Base-by-base conservation (phyloP, 805 yeast genomes). In the Candida manassasensis region DNA sequence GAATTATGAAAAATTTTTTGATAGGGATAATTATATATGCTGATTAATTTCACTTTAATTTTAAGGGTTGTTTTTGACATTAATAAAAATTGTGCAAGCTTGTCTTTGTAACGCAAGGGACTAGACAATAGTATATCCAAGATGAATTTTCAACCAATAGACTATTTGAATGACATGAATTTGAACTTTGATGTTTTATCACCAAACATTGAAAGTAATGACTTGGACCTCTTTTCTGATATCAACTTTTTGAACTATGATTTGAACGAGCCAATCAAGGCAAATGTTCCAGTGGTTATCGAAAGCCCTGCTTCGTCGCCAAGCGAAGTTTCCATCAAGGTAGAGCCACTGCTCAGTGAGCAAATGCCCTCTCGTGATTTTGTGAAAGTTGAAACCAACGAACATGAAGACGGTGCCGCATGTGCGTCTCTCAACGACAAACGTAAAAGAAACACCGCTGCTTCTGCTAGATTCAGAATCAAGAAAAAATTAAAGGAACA, bases 401-500 rank as follows among this genome's bases (percentile, higher is more conserved):
- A 24, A 21, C 21, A 6, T 17, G 19, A 15, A 6, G 8, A 15
- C 6, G 6, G 17, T 6, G 7, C 7, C 15, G 5, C 34, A 18
- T 7, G 27, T 13, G 22, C 31, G 16, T 17, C 34, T 13, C 4
- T 36, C 16, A 26, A 70, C 29, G 93, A 84, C 51, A 90, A 86
- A 61, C 74, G 95, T 42, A 77, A 83, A 44, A 74, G 94, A 49
- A 89, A 88, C 61, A 88, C 96, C 0, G 96, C 93, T 1, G 97
- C 98, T 1, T 79, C 90, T 14, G 97, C 97, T 3, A 71, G 97
- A 41, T 90, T 90, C 69, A 73, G 98, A 44, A 76, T 87, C 54
- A 87, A 86, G 73, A 88, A 85, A 77, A 89, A 90, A 71, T 52
- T 83, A 61, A 84, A 86, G 57, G 97, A 90, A 62, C 93, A 84